Base-by-base conservation (phyloP, 257 asterid species). In the Nicotiana knightiana region DNA sequence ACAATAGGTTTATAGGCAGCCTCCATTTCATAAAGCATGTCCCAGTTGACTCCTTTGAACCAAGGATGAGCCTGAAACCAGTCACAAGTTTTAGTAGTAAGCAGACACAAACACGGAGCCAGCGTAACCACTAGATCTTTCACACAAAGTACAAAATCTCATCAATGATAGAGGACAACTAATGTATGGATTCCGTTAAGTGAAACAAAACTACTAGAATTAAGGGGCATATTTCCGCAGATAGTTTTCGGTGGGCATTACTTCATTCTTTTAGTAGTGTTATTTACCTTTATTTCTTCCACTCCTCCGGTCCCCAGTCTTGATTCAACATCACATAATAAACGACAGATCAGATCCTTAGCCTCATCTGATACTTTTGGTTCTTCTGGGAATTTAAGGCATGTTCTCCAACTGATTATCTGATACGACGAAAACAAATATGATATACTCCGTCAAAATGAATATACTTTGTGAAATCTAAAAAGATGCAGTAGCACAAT, bases 251-350 rank as follows among this genome's bases (percentile, higher is more conserved):
- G 58, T 5, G 1, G 63, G 63, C 63, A 79, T 70, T 17, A 76
- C 59, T 62, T 33, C 79, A 81, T 35, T 21, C 4, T n/a, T 9
- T n/a, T 67, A 62, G 62, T 33, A 51, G 63, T 43, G 51, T 58
- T 81, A 43, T 51, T 43, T 85, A 94, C 99, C 99, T 91, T 96
- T 85, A 94, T 93, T 88, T 96, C 98, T 21, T 96, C 99, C 21
- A 92, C 93, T 9, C 99, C 98, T 83, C 92, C 82, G n/a, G 99
- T 96, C 84, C 99, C 99, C 87, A 96, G 85, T 85, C 99, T 94
- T 85, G 89, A 87, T 86, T 94, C 99, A 77, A 94, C 99, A 80
- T 96, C 94, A 53, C 99, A 96, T 82, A 96, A 81, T 87, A 96
- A 87, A 85, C 86, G 94, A 85, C 93, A 92, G 67, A 96, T 96